Evolutionary conservation across 1,139 yeast species (phyloP), one percentile per base, ranked within the genome.

Genomic region (Tardiomyces digboiensis): DNA sequence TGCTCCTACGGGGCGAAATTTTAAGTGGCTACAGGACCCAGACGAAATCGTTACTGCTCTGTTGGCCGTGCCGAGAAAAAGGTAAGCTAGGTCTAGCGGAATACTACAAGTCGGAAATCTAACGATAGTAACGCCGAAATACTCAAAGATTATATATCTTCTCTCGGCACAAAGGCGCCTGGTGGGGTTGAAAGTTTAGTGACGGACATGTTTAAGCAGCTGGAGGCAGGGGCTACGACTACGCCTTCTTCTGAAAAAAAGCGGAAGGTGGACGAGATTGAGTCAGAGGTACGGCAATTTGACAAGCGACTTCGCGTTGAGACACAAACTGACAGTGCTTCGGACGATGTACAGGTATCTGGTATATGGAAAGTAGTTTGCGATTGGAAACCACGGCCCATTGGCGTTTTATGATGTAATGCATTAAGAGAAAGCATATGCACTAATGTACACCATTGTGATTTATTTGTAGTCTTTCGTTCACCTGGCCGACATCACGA

Each of bases 341-440:
- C n/a, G n/a, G n/a, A n/a, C n/a, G n/a, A n/a, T n/a, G n/a, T n/a
- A n/a, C n/a, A n/a, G n/a, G n/a, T n/a, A 8, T 8, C 39, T 3
- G 26, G 38, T 13, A 23, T 39, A 2, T 41, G 43, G 43, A 19
- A 13, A 2, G 2, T 16, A 4, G 43, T 41, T 7, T 18, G n/a
- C 10, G 39, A 29, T 20, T 41, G 43, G 43, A 14, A 18, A 7
- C 36, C 43, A 8, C 12, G 40, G 7, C 44, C 44, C 5, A 21
- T 42, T 14, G 42, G 44, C 13, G 38, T 38, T 3, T 3, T 21
- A 8, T 38, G n/a, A n/a, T n/a, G n/a, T n/a, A n/a, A n/a, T n/a
- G n/a, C n/a, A n/a, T n/a, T n/a, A n/a, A n/a, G n/a, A n/a, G n/a
- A n/a, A n/a, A n/a, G n/a, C n/a, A n/a, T n/a, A n/a, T n/a, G n/a